Evolutionary conservation across 2,329 filamentous ascomycete species (phyloP).

Genomic region (Trichoderma gracile): DNA sequence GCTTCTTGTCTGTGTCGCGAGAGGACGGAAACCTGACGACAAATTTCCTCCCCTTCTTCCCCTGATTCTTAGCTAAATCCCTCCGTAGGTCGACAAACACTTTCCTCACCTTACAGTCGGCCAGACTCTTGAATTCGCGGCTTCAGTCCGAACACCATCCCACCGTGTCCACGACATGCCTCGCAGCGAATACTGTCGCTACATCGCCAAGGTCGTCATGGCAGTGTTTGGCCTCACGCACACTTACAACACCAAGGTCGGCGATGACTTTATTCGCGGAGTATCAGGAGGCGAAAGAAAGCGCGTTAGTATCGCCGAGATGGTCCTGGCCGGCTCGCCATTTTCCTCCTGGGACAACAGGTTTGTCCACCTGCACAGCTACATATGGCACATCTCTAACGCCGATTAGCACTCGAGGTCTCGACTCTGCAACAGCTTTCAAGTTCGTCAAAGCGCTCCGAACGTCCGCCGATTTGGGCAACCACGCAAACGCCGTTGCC

Average conservation of each 20-base stretch:
- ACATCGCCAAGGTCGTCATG: constrained; percentile 67
- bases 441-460: constrained; percentile 71
- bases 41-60: no score
- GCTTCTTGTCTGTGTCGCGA: neutral
- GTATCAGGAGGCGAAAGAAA: constrained; percentile 73
- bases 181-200: constrained; percentile 58
- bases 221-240: constrained; percentile 72
- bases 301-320: constrained; percentile 80
- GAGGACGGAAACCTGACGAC: neutral
- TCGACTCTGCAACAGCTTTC: constrained; percentile 72
- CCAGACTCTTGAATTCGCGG: constrained; percentile 72
- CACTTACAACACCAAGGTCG: constrained; percentile 71
- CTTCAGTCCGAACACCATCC: constrained; percentile 66
- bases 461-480: constrained; percentile 63
- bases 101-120: constrained; percentile 77
- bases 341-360: constrained; percentile 69
- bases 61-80: neutral
- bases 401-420: constrained; percentile 58
- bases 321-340: constrained; percentile 63
- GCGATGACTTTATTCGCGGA: constrained; percentile 72
- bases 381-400: neutral
- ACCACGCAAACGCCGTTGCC: constrained; percentile 64
- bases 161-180: constrained; percentile 64
- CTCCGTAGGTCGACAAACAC: constrained; percentile 62
- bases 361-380: constrained; percentile 27